Evolutionary conservation across 139 green algal genomes (phyloP), one percentile per base, ranked within the genome.

Genomic region (Nannochloris sp.): DNA sequence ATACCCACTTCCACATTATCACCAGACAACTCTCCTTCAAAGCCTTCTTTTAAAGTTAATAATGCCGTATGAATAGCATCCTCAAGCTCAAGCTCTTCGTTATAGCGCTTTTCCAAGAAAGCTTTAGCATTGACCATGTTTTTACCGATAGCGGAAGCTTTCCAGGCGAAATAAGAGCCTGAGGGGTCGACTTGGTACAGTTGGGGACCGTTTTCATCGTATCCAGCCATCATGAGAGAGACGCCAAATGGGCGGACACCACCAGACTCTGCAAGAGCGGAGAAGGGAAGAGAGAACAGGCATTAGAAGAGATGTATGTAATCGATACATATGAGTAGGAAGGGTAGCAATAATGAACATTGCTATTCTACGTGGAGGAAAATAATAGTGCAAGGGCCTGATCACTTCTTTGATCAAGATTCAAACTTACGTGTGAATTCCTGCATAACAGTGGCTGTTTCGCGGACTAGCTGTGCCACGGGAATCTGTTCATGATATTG

Each of bases 401-500:
- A 24, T 10, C 12, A 13, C 10, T 27, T 29, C 34, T 13, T 12
- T 54, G 13, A 25, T 3, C 38, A 13, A 13, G 15, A 13, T 51
- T 10, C 19, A 24, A 29, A 86, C n/a, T 82, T 62, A 95, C 88
- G 93, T 73, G 94, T 99, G 82, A 96, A 99, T 67, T 99, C 94
- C 75, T 99, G 95, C 95, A 99, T 99, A 29, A 98, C 92, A n/a
- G 93, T 83, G 32, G 95, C 95, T 6, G 80, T 90, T 68, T 99
- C 95, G 30, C 95, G 71, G 33, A 96, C 90, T 1, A 99, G 86
- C 81, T 99, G 95, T 34, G 92, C 87, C 30, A 97, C 87, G 6
- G 95, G 94, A 31, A 99, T 97, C 71, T 90, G 73, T 81, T 99
- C 94, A 54, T 96, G 81, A 76, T 98, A 99, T 59, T 92, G 76